phyloP scores from a whole-genome alignment of 2,329 filamentous ascomycete species.

The Xylaria sp. region DNA sequence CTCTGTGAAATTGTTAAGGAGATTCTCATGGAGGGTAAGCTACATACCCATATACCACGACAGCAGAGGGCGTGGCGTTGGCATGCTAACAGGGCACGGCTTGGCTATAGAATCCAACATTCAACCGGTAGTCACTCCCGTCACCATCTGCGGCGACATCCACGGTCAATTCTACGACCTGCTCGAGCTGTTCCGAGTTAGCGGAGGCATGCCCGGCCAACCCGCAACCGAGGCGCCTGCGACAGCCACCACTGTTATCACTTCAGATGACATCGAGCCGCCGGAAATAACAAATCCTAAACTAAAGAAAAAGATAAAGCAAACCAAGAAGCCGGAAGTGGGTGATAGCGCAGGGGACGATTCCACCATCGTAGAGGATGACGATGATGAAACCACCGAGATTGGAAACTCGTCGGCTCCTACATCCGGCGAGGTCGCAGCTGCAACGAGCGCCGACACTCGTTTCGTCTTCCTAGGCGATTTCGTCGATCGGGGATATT shows the following conservation, averaged over 20 bases:
- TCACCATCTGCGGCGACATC: slow-evolving; percentile 97
- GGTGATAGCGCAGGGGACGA: slow-evolving; percentile 61
- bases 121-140: slow-evolving; percentile 94
- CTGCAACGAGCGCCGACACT: slow-evolving; percentile 56
- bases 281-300: slow-evolving; percentile 91
- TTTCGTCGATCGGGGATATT: slow-evolving; percentile 97
- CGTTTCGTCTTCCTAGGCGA: slow-evolving; percentile 77
- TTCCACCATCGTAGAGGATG: slow-evolving; percentile 59
- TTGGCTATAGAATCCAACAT: slow-evolving; percentile 86
- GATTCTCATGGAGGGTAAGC: slow-evolving; percentile 93
- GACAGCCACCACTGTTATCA: slow-evolving; percentile 79
- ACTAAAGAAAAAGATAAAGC: slow-evolving; percentile 84
- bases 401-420: slow-evolving; percentile 48
- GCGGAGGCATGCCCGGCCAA: slow-evolving; percentile 95
- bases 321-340: slow-evolving; percentile 63
- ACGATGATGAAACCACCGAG: slow-evolving; percentile 57
- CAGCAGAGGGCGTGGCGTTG: background rate
- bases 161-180: slow-evolving; percentile 99
- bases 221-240: slow-evolving; percentile 74
- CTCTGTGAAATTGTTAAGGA: slow-evolving; percentile 99
- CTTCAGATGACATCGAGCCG: slow-evolving; percentile 90
- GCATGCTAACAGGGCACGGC: slow-evolving; percentile 8
- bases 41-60: background rate
- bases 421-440: slow-evolving; percentile 44
- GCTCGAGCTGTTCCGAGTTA: slow-evolving; percentile 94